Percentiles rank a stretch among this genome's conserved stretches.
Conservation (phyloP, 2,329 filamentous ascomycete species). For the Talaromyces amestolkiae region DNA sequence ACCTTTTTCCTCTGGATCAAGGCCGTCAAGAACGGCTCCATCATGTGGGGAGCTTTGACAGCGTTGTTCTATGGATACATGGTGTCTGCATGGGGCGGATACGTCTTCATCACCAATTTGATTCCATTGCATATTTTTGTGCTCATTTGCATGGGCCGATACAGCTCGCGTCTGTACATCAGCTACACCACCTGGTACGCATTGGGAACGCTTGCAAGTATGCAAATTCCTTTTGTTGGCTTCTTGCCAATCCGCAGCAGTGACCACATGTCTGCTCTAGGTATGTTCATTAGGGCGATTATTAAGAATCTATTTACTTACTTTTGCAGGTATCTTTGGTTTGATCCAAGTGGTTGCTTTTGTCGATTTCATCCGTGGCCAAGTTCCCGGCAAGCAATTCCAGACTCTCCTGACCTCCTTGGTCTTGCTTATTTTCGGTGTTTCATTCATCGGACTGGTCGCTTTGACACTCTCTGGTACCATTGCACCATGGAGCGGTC, state of each 20-base stretch:
- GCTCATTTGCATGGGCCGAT: slow-evolving; percentile 92
- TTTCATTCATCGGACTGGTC: slow-evolving; percentile 74
- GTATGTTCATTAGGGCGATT: slow-evolving; percentile 49
- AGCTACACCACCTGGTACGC: slow-evolving; percentile 98
- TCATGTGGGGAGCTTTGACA: slow-evolving; percentile 92
- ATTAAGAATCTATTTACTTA: slow-evolving; percentile 23
- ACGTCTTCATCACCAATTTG: slow-evolving; percentile 98
- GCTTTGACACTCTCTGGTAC: slow-evolving; percentile 80
- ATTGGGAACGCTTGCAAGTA: slow-evolving; percentile 90
- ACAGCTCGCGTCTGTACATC: slow-evolving; percentile 90
- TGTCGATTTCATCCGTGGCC: slow-evolving; percentile 84
- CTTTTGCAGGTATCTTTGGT: slow-evolving; percentile 75
- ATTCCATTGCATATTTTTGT: slow-evolving; percentile 92
- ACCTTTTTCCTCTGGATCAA: slow-evolving; percentile 99
- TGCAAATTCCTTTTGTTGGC: slow-evolving; percentile 99
- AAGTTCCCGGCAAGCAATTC: slow-evolving; percentile 89
- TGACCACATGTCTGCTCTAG: slow-evolving; percentile 96
- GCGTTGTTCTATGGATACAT: slow-evolving; percentile 99
- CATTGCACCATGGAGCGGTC: slow-evolving; percentile 95
- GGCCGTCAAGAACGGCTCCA: slow-evolving; percentile 91
- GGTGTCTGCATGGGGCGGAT: slow-evolving; percentile 99
- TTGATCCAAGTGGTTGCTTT: slow-evolving; percentile 91
- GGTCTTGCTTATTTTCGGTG: slow-evolving; percentile 69
- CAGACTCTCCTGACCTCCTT: slow-evolving; percentile 79
- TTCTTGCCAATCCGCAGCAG: slow-evolving; percentile 95